Evolutionary conservation across 805 yeast genomes (phyloP), one percentile per base, ranked within the genome.

Genomic region (Wickerhamiella shivajii): DNA sequence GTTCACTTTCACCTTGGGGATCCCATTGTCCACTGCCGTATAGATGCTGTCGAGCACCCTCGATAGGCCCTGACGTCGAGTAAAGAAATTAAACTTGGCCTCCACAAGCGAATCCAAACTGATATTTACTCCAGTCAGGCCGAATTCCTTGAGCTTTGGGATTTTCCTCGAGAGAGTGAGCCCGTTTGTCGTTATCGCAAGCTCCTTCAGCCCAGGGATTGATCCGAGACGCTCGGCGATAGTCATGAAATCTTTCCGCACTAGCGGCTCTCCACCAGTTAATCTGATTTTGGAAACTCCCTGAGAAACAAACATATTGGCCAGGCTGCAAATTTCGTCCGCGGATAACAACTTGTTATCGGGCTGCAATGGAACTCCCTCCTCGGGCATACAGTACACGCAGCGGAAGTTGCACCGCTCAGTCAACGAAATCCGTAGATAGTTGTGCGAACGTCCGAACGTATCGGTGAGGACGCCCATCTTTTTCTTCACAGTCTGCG

Each of bases 261-360:
- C 68, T 0, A 71, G 65, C 0, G 74, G 74, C 45, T 68, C 74
- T 11, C 74, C 74, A 7, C 74, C 74, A 0, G 74, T 68, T 11
- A 68, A 50, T 30, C 74, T 45, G 14, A 68, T 61, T 44, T 68
- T 68, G 11, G 52, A 48, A n/a, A 68, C 71, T 2, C 74, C 74
- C 33, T 62, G 61, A 2, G 43, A 29, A 4, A 63, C 70, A 50
- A 68, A 68, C 3, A 65, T 41, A 24, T 42, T 24, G 1, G 71
- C 67, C 4, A 68, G 40, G 21, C 52, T 40, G 7, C 63, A 42
- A 27, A 68, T 66, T 43, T 68, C 73, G 22, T 55, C 57, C 0
- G 63, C 56, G 6, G 64, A 52, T 27, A 68, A 43, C 12, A 66
- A 48, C 8, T 60, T 42, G 3, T 55, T 57, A 3, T 51, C 44